Evolutionary conservation across 345 rosid genomes (phyloP), one percentile per base, ranked within the genome.

Genomic region (Adansonia digitata): DNA sequence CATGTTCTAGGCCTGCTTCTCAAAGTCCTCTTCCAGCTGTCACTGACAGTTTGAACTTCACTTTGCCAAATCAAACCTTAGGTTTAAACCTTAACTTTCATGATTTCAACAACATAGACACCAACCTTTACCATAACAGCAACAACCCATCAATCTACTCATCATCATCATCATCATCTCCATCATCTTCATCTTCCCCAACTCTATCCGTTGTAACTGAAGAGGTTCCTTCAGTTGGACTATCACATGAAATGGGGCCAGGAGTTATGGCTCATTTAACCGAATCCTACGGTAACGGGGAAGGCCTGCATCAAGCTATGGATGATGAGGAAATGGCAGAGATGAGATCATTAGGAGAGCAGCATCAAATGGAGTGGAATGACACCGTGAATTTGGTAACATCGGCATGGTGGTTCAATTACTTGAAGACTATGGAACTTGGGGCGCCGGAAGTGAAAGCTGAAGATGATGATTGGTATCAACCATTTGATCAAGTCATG

Each of bases 41-140:
- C 75, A 10, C 77, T 14, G 88, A 83, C 1, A 74, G 70, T 75
- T 81, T 84, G 76, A 87, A 83, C 67, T 80, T 88, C 72, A 64
- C 88, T 56, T 85, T 91, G 24, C 94, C 92, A 0, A 82, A 84
- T 72, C 92, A 91, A 82, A 78, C 97, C 2, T 83, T 91, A 78
- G 97, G 97, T 65, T 77, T 91, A 66, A 91, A 88, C 85, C 97
- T 94, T 46, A 94, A 92, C 46, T 84, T 94, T 69, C 97, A 88
- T 4, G 97, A 92, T 77, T 91, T 94, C 77, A 86, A 86, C 70
- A 82, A 87, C 79, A 75, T 89, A 72, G 90, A 85, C 71, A 79
- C 94, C 71, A 80, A 85, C 14, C 84, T 90, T 45, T 79, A 82
- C 79, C 82, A 79, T 60, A 81, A 63, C 59, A 77, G 80, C 78